Evolutionary conservation across 1,139 yeast genomes (phyloP).

Genomic region (Lipomyces yarrowii): DNA sequence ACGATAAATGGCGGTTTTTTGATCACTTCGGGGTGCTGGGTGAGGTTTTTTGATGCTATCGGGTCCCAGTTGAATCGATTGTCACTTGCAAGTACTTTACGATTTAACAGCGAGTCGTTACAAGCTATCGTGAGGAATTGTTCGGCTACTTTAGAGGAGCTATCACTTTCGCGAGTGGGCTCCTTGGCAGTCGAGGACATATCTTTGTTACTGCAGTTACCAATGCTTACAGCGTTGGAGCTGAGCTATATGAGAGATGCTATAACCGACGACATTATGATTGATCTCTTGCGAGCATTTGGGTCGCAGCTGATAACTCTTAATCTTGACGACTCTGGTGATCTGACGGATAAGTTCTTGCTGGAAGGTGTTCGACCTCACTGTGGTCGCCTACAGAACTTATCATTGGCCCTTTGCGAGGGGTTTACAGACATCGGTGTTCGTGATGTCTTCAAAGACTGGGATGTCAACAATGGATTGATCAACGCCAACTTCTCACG

Average conservation of each 20-base stretch:
- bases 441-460: constrained; percentile 56
- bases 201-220: constrained; percentile 64
- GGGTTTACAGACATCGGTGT: constrained; percentile 75
- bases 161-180: constrained; percentile 68
- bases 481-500: constrained; percentile 63
- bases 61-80: constrained; percentile 56
- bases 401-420: constrained; percentile 73
- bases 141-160: constrained; percentile 48
- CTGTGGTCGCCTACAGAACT: constrained; percentile 58
- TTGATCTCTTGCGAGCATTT: constrained; percentile 24
- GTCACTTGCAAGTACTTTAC: constrained; percentile 77
- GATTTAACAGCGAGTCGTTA: constrained; percentile 71
- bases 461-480: constrained; percentile 61
- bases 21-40: constrained; percentile 76
- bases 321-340: constrained; percentile 47
- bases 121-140: constrained; percentile 64
- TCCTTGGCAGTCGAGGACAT: constrained; percentile 64
- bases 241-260: constrained; percentile 41
- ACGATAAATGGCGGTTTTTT: constrained; percentile 85
- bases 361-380: constrained; percentile 61
- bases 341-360: constrained; percentile 71
- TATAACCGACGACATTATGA: constrained; percentile 27
- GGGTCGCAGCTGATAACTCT: constrained; percentile 58
- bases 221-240: constrained; percentile 58
- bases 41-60: constrained; percentile 59